These are phyloP conservation scores for Metschnikowia lachancei DNA, from an alignment of 805 yeast species.

Conservation along the genomic window DNA sequence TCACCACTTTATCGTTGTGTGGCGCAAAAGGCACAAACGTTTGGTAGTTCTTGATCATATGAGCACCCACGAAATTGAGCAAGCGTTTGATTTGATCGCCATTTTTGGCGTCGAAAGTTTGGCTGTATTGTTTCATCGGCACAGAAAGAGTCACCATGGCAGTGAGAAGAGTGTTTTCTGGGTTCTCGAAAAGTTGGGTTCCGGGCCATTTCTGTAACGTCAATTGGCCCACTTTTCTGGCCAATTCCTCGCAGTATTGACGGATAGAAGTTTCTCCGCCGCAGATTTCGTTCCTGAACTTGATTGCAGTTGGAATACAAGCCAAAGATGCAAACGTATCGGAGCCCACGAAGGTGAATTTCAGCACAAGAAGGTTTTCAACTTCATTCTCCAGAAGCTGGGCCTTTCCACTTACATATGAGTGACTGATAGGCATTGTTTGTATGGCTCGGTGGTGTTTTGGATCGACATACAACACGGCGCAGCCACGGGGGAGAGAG, in stretches of 20 bases:
- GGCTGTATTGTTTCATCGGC: conserved; percentile 27
- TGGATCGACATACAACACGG: conserved; percentile 55
- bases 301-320: conserved; percentile 47
- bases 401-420: not conserved
- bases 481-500: conserved; percentile 55
- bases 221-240: conserved; percentile 40
- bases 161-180: conserved; percentile 33
- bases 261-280: conserved; percentile 59
- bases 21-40: conserved; percentile 47
- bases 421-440: conserved; percentile 44
- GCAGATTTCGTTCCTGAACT: conserved; percentile 51
- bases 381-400: conserved; percentile 20
- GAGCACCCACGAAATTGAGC: not conserved
- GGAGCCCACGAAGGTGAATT: conserved; percentile 54
- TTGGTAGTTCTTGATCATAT: conserved; percentile 21
- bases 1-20: conserved; percentile 33
- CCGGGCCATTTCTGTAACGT: conserved; percentile 41
- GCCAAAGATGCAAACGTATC: conserved; percentile 43
- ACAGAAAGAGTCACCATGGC: conserved; percentile 46
- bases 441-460: conserved; percentile 50
- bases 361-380: conserved; percentile 35
- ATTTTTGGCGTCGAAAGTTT: conserved; percentile 6
- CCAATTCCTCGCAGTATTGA: conserved; percentile 47
- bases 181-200: conserved; percentile 36
- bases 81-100: conserved; percentile 1